Conservation (phyloP, 2,329 filamentous ascomycete genomes). For the Cytospora piceae region DNA sequence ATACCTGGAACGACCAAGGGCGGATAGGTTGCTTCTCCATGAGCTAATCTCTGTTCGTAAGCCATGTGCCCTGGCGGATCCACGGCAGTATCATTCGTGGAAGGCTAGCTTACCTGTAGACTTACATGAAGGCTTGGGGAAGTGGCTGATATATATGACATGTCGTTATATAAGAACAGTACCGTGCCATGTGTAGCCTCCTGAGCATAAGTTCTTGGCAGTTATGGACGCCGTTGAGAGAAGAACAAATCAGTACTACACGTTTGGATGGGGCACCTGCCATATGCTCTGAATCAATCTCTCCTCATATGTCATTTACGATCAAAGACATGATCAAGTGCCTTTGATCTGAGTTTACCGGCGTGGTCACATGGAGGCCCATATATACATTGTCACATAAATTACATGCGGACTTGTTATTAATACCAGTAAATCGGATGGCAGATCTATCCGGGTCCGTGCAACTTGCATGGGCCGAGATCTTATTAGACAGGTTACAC, state of each 20-base stretch:
- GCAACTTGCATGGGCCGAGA: neutral
- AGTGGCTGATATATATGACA: neutral
- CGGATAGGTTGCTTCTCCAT: neutral
- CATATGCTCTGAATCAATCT: neutral
- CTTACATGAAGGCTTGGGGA: neutral
- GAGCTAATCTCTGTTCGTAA: neutral
- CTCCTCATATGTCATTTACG: neutral
- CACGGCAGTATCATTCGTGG: no score
- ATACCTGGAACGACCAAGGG: neutral
- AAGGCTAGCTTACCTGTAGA: no score
- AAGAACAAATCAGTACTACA: neutral
- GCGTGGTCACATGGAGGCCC: neutral
- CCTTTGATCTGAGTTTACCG: neutral
- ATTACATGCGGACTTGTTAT: no score
- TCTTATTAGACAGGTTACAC: neutral
- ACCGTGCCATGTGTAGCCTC: neutral
- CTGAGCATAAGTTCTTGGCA: neutral
- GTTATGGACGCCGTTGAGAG: neutral
- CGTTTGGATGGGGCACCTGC: neutral
- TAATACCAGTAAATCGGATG: neutral
- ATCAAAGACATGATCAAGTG: neutral
- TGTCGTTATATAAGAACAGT: neutral
- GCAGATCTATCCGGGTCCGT: neutral
- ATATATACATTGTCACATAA: no score
- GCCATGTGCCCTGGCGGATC: no score